A percentile compares a stretch with the other conserved stretches of the same genome.
Evolutionary conservation across 2,329 filamentous ascomycete genomes (phyloP).

Genomic region (Talaromyces sp.): DNA sequence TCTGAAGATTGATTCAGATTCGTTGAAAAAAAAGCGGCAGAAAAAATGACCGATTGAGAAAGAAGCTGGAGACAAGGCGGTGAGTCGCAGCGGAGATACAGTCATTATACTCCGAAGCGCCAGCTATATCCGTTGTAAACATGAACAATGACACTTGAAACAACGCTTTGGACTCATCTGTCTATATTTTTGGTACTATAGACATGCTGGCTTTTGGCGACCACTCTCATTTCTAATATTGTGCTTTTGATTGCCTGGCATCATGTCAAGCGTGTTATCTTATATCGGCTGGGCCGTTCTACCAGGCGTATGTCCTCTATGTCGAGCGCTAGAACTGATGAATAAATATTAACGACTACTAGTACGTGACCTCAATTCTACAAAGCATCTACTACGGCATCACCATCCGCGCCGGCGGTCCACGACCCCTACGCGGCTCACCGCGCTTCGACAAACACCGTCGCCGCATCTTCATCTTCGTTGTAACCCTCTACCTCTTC

Average conservation of each 20-base stretch:
- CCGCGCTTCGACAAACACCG: constrained; percentile 71
- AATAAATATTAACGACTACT: constrained; percentile 11
- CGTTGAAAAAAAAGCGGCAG: constrained; percentile 12
- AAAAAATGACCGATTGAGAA: constrained; percentile 3
- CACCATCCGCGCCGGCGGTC: constrained; percentile 84
- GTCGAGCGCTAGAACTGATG: not conserved
- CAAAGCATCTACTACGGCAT: constrained; percentile 84
- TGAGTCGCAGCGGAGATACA: not conserved
- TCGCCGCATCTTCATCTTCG: constrained; percentile 76
- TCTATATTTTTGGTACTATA: not conserved
- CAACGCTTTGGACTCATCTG: not conserved
- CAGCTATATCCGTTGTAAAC: not conserved
- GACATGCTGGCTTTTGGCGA: not conserved
- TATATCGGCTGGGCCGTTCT: constrained; percentile 62
- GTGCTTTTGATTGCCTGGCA: not conserved
- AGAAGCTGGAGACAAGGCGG: constrained; percentile 8
- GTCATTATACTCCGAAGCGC: not conserved
- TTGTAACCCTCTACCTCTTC: constrained; percentile 78
- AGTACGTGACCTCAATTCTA: constrained; percentile 75
- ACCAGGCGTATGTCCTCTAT: constrained; percentile 52
- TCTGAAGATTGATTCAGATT: not conserved
- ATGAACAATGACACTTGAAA: not conserved
- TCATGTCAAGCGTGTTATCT: constrained; percentile 51
- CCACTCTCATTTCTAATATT: not conserved
- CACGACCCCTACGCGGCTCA: constrained; percentile 68